These are phyloP conservation scores for Solanum chiquidenum DNA, from an alignment of 257 asterid genomes.

Conservation along the genomic window DNA sequence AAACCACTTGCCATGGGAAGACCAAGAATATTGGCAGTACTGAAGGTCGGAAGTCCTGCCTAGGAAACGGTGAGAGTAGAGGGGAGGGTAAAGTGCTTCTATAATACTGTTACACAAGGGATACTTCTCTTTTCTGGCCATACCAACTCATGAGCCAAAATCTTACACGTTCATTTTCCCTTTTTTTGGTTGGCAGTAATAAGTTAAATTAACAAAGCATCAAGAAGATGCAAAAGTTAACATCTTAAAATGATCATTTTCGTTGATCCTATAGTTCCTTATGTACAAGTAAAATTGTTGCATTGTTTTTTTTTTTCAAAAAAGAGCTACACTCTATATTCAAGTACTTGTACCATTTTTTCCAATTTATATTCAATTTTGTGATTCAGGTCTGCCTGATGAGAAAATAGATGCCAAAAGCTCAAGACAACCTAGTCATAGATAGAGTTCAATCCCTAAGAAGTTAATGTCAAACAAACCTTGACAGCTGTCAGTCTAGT, in stretches of 20 bases:
- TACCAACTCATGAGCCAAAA: background rate
- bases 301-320: background rate
- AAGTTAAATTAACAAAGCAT: background rate
- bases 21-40: background rate
- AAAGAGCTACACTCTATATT: background rate
- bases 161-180: background rate
- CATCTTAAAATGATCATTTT: background rate
- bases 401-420: background rate
- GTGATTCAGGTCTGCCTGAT: background rate
- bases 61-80: background rate
- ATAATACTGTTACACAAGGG: background rate
- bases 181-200: background rate
- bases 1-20: background rate
- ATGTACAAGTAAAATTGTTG: background rate
- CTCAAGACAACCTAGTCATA: background rate
- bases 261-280: background rate
- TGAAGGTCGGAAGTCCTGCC: background rate
- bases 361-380: background rate
- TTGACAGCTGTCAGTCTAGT: constrained; percentile 98
- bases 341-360: background rate
- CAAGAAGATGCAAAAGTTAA: background rate
- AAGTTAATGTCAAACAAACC: constrained; percentile 34
- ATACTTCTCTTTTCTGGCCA: background rate
- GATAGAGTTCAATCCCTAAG: background rate
- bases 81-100: background rate